Evolutionary conservation across 805 yeast species (phyloP).

Genomic region (Monosporozyma siamensis): DNA sequence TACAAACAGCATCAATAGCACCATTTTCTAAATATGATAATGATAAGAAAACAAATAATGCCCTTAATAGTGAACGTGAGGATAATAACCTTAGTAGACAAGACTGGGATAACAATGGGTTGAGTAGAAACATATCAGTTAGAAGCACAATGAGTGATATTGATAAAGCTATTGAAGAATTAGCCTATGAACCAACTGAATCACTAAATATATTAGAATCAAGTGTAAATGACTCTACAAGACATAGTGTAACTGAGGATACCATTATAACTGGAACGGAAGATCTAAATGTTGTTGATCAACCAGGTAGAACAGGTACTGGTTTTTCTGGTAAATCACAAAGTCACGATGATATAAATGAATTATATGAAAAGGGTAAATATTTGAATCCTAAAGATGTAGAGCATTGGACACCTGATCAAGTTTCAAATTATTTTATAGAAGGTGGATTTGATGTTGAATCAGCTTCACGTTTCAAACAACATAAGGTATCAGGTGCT

Average conservation of each 20-base stretch:
- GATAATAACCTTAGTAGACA: not conserved
- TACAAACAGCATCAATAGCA: constrained; percentile 16
- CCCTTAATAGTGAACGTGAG: not conserved
- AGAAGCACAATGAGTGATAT: constrained; percentile 58
- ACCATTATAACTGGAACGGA: constrained; percentile 14
- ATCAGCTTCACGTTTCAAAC: constrained; percentile 70
- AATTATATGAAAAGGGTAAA: not conserved
- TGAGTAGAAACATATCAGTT: constrained; percentile 34
- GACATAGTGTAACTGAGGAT: constrained; percentile 13
- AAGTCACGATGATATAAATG: not conserved
- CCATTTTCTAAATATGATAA: constrained; percentile 5
- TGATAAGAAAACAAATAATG: not conserved
- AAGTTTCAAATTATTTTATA: constrained; percentile 72
- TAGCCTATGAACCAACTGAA: constrained; percentile 31
- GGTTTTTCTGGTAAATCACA: not conserved
- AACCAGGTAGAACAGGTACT: not conserved
- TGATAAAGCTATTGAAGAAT: constrained; percentile 61
- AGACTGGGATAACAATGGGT: not conserved
- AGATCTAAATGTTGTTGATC: constrained; percentile 11
- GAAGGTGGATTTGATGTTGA: constrained; percentile 62
- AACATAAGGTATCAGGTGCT: constrained; percentile 82
- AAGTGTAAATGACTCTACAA: not conserved
- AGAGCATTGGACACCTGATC: constrained; percentile 70
- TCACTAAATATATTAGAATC: not conserved
- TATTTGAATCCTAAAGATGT: constrained; percentile 30